Evolutionary conservation across 805 yeast genomes (phyloP).

Genomic region (Saccharomycopsis capsularis): DNA sequence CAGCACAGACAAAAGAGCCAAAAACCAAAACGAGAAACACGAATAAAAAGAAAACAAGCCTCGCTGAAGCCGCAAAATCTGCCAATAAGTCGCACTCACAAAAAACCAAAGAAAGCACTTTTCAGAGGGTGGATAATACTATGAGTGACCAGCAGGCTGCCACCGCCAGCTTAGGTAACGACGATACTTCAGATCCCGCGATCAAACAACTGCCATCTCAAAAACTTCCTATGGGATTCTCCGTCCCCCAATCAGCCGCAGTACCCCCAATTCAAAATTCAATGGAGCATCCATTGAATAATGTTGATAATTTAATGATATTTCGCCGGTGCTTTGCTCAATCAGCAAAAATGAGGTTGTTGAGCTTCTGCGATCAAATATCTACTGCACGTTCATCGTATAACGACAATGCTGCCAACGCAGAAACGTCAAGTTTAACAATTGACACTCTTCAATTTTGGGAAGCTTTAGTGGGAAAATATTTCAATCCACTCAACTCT

Average conservation of each 20-base stretch:
- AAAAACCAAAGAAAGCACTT: too few species aligned
- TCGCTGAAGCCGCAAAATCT: too few species aligned
- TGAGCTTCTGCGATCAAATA: conserved; percentile 14
- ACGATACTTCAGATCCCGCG: too few species aligned
- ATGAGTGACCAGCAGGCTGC: too few species aligned
- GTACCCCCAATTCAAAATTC: not conserved
- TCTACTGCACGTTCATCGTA: conserved; percentile 3
- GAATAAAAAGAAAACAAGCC: too few species aligned
- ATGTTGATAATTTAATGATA: conserved; percentile 1
- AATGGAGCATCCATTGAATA: not conserved
- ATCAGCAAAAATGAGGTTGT: conserved; percentile 10
- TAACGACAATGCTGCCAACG: not conserved
- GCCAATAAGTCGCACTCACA: too few species aligned
- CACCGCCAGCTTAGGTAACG: too few species aligned
- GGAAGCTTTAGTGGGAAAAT: conserved; percentile 15
- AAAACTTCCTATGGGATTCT: too few species aligned
- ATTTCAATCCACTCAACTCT: conserved; percentile 8
- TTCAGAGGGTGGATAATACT: too few species aligned
- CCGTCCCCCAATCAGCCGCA: not conserved
- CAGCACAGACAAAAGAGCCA: not conserved
- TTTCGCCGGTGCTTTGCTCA: conserved; percentile 14
- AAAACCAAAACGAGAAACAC: not conserved
- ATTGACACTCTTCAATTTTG: conserved; percentile 7
- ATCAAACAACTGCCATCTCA: too few species aligned
- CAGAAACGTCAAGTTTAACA: not conserved